Evolutionary conservation across 2,329 filamentous ascomycete genomes (phyloP), one percentile per base, ranked within the genome.

Genomic region (Uncinocarpus reesii): DNA sequence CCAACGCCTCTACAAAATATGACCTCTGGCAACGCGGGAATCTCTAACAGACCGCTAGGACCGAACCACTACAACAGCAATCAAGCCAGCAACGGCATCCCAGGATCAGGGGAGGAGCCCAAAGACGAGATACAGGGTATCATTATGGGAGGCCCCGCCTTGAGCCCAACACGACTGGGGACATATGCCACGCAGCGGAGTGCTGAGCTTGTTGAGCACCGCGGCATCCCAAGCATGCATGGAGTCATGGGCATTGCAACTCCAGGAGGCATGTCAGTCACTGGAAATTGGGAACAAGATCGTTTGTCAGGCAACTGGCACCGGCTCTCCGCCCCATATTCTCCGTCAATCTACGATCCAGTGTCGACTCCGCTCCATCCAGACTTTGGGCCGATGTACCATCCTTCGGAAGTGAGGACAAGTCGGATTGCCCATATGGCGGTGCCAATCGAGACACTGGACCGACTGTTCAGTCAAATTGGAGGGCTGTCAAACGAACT

Each of bases 81-180:
- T 13, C 21, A 10, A 15, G 8, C 29, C 15, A 36, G 28, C 24
- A 32, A 20, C 7, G 40, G 16, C 8, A 45, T 28, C 18, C 13
- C 29, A n/a, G 32, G 10, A 24, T 4, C 37, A 37, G 47, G 15
- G 18, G 34, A 1, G 29, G 31, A 11, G 10, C 18, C 42, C 13
- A 28, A 20, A n/a, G 20, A 35, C 20, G 43, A 43, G 8, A 65
- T 44, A 23, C 38, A 55, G 15, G 49, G 53, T 23, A 53, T 53
- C 38, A 47, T 55, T 28, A 46, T 55, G 47, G 49, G 47, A 23
- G 49, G 49, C n/a, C 50, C 46, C 16, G 31, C 43, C 11, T 29
- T 50, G 13, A 50, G 36, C 38, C 46, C 53, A 20, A 53, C 53
- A 24, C 41, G 43, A 8, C 47, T 47, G 20, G 52, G 49, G 10